Evolutionary conservation across 768 basidiomycete species (phyloP).

Genomic region (Kwoniella dendrophila): DNA sequence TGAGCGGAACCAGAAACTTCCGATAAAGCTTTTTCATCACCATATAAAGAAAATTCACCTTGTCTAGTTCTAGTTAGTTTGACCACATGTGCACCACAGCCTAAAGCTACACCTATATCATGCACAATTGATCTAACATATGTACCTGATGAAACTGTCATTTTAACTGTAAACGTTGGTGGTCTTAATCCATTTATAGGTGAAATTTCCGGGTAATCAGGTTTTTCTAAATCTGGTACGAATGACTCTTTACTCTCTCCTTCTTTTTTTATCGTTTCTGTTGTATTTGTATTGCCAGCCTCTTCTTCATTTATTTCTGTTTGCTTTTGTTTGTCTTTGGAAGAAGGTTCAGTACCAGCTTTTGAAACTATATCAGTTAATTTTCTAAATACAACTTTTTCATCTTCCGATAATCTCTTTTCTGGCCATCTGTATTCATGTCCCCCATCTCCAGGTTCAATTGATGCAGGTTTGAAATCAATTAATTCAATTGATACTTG

Average conservation of each 20-base stretch:
- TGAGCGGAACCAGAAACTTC: no score
- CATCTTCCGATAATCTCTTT: slow-evolving; percentile 68
- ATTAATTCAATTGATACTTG: slow-evolving; percentile 80
- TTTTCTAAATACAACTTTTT: slow-evolving; percentile 69
- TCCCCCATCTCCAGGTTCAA: slow-evolving; percentile 58
- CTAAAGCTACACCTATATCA: slow-evolving; percentile 80
- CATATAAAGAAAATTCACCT: slow-evolving; percentile 65
- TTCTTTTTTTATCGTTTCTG: neutral
- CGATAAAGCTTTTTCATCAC: slow-evolving; percentile 30
- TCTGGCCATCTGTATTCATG: slow-evolving; percentile 78
- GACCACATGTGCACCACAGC: slow-evolving; percentile 90
- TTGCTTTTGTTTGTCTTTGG: neutral
- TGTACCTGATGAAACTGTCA: slow-evolving; percentile 94
- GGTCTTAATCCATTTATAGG: slow-evolving; percentile 57
- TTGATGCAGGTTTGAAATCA: slow-evolving; percentile 66
- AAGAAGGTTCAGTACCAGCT: slow-evolving; percentile 24
- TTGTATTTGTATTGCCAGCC: slow-evolving; percentile 6
- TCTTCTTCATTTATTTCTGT: slow-evolving; percentile 1
- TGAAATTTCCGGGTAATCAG: slow-evolving; percentile 36
- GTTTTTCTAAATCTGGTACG: slow-evolving; percentile 36
- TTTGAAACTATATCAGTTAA: slow-evolving; percentile 60
- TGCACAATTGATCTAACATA: slow-evolving; percentile 96
- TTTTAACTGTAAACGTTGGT: slow-evolving; percentile 78
- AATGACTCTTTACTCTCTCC: neutral
- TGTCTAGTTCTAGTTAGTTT: slow-evolving; percentile 86